phyloP scores from a whole-genome alignment of 257 asterid species.

The Galeopsis tetrahit region DNA sequence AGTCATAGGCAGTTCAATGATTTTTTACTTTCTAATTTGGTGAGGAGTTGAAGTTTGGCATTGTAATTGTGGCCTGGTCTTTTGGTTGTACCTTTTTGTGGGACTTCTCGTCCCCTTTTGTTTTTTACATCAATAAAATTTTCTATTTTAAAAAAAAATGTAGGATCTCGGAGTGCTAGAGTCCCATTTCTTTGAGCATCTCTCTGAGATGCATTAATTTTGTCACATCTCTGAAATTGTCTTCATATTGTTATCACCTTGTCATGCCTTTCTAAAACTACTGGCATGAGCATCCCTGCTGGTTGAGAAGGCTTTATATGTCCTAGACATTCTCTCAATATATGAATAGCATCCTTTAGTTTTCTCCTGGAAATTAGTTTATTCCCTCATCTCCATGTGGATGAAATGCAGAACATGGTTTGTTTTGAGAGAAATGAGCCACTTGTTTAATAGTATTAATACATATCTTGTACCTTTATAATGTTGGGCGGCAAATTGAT shows the following conservation, averaged over 20 bases:
- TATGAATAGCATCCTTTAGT: slow-evolving; percentile 13
- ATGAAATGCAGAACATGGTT: slow-evolving; percentile 21
- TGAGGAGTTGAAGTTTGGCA: no score
- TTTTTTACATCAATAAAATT: no score
- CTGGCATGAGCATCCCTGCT: slow-evolving; percentile 24
- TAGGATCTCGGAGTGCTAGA: slow-evolving; percentile 28
- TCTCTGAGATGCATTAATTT: slow-evolving; percentile 15
- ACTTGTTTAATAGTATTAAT: background rate
- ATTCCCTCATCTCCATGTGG: slow-evolving; percentile 27
- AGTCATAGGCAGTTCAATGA: no score
- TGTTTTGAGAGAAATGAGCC: slow-evolving; percentile 24
- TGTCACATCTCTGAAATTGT: slow-evolving; percentile 12
- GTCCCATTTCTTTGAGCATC: slow-evolving; percentile 12
- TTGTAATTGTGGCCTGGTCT: no score
- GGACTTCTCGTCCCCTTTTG: no score
- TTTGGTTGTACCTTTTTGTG: no score
- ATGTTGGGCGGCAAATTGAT: slow-evolving; percentile 11
- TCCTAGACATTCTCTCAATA: slow-evolving; percentile 26
- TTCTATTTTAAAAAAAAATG: no score
- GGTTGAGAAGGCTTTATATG: slow-evolving; percentile 29
- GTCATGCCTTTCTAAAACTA: slow-evolving; percentile 25
- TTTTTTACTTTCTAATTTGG: no score
- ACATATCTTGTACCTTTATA: slow-evolving; percentile 7
- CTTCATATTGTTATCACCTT: slow-evolving; percentile 18
- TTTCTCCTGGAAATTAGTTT: slow-evolving; percentile 24